Evolutionary conservation across 768 basidiomycete species (phyloP), one percentile per base, ranked within the genome.

Genomic region (Pisolithus tinctorius): DNA sequence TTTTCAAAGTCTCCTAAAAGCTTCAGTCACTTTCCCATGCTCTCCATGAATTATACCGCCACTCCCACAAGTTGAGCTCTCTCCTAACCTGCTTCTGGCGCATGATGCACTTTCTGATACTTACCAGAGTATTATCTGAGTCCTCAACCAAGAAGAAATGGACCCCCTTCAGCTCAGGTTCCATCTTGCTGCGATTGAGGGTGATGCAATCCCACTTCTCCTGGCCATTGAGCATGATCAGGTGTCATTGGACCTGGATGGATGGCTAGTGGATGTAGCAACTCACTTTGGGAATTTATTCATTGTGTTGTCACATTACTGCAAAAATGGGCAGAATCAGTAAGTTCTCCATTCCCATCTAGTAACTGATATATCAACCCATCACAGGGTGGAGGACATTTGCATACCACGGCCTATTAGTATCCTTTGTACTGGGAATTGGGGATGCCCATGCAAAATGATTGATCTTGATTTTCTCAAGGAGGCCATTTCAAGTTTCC

Each of bases 391-490:
- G 17, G 39, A n/a, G 39, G 25, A 48, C 23, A 36, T 45, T 10
- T 7, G 6, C 11, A 45, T 56, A 5, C 55, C 52, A 10, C 27
- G 49, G 17, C 45, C 42, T 23, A 41, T 57, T 4, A 49, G 27
- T 3, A 20, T 27, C 5, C 23, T 41, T 2, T 27, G 20, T 9
- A 53, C 45, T 20, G 44, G 48, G 7, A 1, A n/a, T 4, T 37
- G 9, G 2, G 56, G 58, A 20, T 44, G n/a, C 25, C 53, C 50
- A 5, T 10, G n/a, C 4, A 59, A 59, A 17, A 14, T 17, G 4
- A 47, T 59, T 4, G 31, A 57, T 36, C 11, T 52, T 3, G 46
- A 47, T 7, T 59, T 39, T 34, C 31, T 59, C 9, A 9, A 31
- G 10, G 31, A 31, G 31, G 31, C 31, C 10, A 11, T 31, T 11